phyloP scores from a whole-genome alignment of 805 yeast species.

The Nakazawaea ernobii region DNA sequence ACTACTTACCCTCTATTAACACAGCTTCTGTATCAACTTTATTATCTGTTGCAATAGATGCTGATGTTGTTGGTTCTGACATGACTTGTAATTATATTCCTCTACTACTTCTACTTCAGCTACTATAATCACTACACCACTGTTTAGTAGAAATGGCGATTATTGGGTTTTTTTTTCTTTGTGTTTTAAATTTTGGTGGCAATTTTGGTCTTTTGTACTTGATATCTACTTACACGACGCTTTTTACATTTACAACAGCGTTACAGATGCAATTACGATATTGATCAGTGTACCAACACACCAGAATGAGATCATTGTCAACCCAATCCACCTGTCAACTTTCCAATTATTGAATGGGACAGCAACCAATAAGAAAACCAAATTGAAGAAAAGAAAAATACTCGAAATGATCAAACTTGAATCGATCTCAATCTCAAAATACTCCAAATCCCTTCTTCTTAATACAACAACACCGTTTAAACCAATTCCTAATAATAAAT shows the following conservation, averaged over 20 bases:
- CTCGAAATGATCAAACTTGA: conserved; percentile 36
- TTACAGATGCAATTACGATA: conserved; percentile 16
- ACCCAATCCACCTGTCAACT: conserved; percentile 33
- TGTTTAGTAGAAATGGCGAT: background rate
- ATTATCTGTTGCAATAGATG: background rate
- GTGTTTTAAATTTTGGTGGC: background rate
- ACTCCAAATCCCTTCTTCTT: conserved; percentile 11
- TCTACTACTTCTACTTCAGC: too few relatives aligned
- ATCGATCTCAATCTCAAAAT: conserved; percentile 27
- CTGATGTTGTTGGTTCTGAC: background rate
- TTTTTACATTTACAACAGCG: background rate
- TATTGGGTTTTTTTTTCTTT: background rate
- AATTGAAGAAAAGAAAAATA: conserved; percentile 30
- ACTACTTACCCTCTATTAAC: background rate
- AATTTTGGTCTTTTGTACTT: background rate
- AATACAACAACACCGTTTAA: conserved; percentile 55
- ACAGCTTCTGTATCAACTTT: background rate
- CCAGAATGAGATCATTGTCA: conserved; percentile 36
- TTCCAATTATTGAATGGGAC: conserved; percentile 37
- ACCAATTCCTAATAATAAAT: conserved; percentile 76
- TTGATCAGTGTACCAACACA: conserved; percentile 29
- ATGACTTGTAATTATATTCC: background rate
- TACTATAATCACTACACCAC: too few relatives aligned
- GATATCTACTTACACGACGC: background rate
- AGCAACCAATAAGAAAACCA: conserved; percentile 30